phyloP scores from a whole-genome alignment of 495 filamentous ascomycete species.

The Daldinia grandis region DNA sequence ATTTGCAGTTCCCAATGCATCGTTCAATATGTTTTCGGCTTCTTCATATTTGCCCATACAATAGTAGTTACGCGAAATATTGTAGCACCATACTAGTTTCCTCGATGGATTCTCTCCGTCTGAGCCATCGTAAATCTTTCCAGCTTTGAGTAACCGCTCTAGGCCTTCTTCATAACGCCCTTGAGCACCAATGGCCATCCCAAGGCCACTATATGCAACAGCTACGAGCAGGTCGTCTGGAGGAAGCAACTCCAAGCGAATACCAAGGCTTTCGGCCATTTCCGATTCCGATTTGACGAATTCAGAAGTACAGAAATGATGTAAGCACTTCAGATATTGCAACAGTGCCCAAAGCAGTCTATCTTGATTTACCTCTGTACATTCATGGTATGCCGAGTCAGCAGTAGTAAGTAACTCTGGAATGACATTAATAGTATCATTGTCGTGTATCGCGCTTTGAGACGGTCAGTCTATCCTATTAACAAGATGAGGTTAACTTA shows the following conservation, averaged over 20 bases:
- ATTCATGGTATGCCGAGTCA: constrained; percentile 13
- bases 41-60: constrained; percentile 20
- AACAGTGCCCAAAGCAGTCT: constrained; percentile 9
- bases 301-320: constrained; percentile 22
- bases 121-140: constrained; percentile 14
- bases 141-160: constrained; percentile 14
- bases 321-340: constrained; percentile 18
- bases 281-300: constrained; percentile 14
- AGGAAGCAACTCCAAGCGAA: constrained; percentile 17
- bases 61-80: constrained; percentile 21
- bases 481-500: not conserved
- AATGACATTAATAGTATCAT: constrained; percentile 17
- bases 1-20: constrained; percentile 10
- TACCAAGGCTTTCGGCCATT: constrained; percentile 18
- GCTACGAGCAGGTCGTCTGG: constrained; percentile 13
- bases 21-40: not conserved
- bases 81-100: constrained; percentile 24
- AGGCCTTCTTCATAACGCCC: constrained; percentile 26
- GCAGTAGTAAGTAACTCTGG: constrained; percentile 11
- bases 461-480: not conserved
- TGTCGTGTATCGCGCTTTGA: constrained; percentile 18
- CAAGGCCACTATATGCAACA: constrained; percentile 19
- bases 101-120: constrained; percentile 9
- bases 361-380: constrained; percentile 1
- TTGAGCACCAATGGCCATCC: constrained; percentile 8